Evolutionary conservation across 306 rosid species (phyloP), one percentile per base, ranked within the genome.

Genomic region (Sphenostylis stenocarpa): DNA sequence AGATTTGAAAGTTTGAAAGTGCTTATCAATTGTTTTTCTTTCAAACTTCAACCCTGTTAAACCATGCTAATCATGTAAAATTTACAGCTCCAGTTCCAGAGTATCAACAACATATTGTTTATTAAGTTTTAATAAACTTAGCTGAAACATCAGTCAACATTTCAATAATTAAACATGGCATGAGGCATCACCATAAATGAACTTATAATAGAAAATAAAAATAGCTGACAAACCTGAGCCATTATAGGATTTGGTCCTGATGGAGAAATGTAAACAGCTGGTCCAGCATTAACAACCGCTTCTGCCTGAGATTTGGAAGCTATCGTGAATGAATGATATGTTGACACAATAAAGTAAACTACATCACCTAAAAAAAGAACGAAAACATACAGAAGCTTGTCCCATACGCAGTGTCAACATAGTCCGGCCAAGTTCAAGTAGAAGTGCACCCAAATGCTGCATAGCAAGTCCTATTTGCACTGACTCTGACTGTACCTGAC

Each of bases 371-470:
- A 67, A 76, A 71, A 77, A 64, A 68, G 79, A 34, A 49, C 80
- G 71, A 79, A 51, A 70, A 55, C 97, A 77, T 92, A 96, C 99
- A 79, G 92, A 80, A 81, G 98, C 82, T 69, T 71, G 96, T 47
- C 97, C 99, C 96, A 96, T 82, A 0, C 91, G 98, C 71, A 96
- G 83, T 16, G 99, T 96, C 91, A 90, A 78, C 75, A 93, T 87
- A n/a, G 98, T 84, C 17, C 99, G 99, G 74, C 98, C 98, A 81
- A 96, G 96, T 93, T 96, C 99, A 75, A 96, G 93, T 67, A 96
- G 83, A 85, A 92, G 89, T 19, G 98, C 85, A 8, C 99, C 99
- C 78, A 96, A 84, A 79, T 96, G 98, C 81, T 92, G 98, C 91
- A 89, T 86, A 43, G 88, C 86, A 87, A 96, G 77, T 57, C 97